Base-by-base conservation (phyloP, 2,329 filamentous ascomycete species). In the Hypocreales sp. region DNA sequence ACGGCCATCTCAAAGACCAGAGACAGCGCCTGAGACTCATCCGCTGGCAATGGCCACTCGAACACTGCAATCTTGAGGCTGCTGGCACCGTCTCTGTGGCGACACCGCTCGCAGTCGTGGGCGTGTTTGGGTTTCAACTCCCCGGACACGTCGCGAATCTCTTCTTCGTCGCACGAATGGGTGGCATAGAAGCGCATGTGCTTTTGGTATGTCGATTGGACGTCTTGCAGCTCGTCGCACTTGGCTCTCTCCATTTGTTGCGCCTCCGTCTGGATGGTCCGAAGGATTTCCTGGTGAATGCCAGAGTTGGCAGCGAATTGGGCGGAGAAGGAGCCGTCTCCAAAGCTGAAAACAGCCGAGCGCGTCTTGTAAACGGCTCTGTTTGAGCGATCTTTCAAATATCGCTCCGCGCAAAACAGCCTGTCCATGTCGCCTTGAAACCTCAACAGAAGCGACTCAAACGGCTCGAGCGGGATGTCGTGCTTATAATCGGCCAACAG, bases 41-140 rank as follows among this genome's bases (percentile, higher is more conserved):
- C 13, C 0, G 24, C 8, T 0, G 67, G 60, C 0, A 74, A 46
- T 0, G 69, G 67, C 64, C 64, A 72, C 38, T 76, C 70, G 35
- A 22, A 25, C 4, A 28, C 16, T 1, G 14, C 15, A 5, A 31
- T 31, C 2, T 15, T 10, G 2, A 31, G 18, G 10, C 5, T 6
- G 5, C 3, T 12, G 4, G 26, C 26, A 8, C 12, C 16, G 16
- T 4, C 4, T 12, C 20, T 23, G 3, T 8, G 11, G 5, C 10
- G 16, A 8, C 30, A 31, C 12, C 30, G 25, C 6, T 11, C 13
- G 20, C 30, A 31, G 1, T 7, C n/a, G n/a, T n/a, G n/a, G n/a
- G n/a, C n/a, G n/a, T n/a, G n/a, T n/a, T n/a, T n/a, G n/a, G n/a
- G n/a, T n/a, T n/a, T n/a, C n/a, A n/a, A n/a, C n/a, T 15, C 13